phyloP scores from a whole-genome alignment of 2,329 filamentous ascomycete species.

The Aspergillus sp. region DNA sequence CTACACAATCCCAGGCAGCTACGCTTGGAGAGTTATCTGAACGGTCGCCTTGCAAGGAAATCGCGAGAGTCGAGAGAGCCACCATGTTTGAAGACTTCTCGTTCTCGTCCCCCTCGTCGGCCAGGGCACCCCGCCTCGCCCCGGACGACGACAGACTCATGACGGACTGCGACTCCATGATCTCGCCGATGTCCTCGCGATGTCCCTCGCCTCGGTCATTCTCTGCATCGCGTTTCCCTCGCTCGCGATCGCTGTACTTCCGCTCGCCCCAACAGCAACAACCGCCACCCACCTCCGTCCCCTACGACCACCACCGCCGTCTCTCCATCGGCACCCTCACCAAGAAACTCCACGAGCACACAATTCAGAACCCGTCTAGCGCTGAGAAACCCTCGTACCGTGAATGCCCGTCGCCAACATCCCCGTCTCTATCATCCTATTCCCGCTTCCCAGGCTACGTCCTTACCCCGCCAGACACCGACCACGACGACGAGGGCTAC shows the following conservation, averaged over 20 bases:
- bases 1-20: not conserved
- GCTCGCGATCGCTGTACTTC: conserved; percentile 34
- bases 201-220: conserved; percentile 42
- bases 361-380: conserved; percentile 29
- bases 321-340: conserved; percentile 43
- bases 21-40: not conserved
- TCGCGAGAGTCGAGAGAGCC: not conserved
- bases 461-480: conserved; percentile 39
- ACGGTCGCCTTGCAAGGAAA: not conserved
- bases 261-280: conserved; percentile 32
- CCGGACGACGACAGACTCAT: conserved; percentile 37
- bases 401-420: conserved; percentile 20
- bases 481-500: conserved; percentile 38
- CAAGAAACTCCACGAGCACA: conserved; percentile 42
- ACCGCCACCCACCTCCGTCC: conserved; percentile 37
- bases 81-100: conserved; percentile 46
- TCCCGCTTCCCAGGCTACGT: conserved; percentile 27
- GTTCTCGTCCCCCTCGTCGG: conserved; percentile 39
- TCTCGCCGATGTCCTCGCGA: conserved; percentile 44
- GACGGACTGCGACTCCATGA: conserved; percentile 38
- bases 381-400: conserved; percentile 18
- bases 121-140: conserved; percentile 25
- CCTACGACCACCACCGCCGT: conserved; percentile 37
- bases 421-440: conserved; percentile 15
- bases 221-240: conserved; percentile 29